A percentile compares a stretch with the other conserved stretches of the same genome.
These are phyloP conservation scores for Glycyrrhiza uralensis DNA, from an alignment of 306 rosid genomes.

Conservation along the genomic window DNA sequence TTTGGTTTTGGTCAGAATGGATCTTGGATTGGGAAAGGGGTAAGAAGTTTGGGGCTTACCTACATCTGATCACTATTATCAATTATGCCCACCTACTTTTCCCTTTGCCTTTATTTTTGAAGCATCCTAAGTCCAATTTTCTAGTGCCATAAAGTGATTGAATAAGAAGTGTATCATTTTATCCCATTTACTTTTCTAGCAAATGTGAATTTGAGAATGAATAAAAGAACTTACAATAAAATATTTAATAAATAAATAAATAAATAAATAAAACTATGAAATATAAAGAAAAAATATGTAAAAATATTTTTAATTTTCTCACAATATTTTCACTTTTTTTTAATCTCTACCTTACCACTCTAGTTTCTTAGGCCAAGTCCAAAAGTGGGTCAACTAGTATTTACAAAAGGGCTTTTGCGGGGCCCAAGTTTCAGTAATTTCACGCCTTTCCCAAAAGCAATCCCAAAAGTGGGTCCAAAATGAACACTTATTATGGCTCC, in stretches of 20 bases:
- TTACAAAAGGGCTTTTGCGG: constrained; percentile 31
- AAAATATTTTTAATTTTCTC: no score
- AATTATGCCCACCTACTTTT: neutral
- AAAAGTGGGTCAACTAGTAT: no score
- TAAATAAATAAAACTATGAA: no score
- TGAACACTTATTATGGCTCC: constrained; percentile 42
- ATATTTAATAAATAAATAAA: neutral
- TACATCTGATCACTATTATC: neutral
- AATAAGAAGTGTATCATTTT: neutral
- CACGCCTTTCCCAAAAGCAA: constrained; percentile 63
- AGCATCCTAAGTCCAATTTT: constrained; percentile 26
- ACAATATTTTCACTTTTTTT: no score
- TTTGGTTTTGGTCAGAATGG: neutral
- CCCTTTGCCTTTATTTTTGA: neutral
- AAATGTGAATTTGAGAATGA: neutral
- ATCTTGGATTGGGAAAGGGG: neutral
- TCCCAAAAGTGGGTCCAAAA: constrained; percentile 50
- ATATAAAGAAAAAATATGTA: no score
- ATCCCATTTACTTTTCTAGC: neutral
- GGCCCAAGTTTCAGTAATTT: constrained; percentile 39
- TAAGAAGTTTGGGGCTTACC: neutral
- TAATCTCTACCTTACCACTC: no score
- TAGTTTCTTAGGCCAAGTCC: no score
- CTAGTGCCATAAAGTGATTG: neutral
- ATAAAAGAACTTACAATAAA: neutral